Conservation (phyloP, 805 yeast species). For the Wickerhamiella allomyrinae region DNA sequence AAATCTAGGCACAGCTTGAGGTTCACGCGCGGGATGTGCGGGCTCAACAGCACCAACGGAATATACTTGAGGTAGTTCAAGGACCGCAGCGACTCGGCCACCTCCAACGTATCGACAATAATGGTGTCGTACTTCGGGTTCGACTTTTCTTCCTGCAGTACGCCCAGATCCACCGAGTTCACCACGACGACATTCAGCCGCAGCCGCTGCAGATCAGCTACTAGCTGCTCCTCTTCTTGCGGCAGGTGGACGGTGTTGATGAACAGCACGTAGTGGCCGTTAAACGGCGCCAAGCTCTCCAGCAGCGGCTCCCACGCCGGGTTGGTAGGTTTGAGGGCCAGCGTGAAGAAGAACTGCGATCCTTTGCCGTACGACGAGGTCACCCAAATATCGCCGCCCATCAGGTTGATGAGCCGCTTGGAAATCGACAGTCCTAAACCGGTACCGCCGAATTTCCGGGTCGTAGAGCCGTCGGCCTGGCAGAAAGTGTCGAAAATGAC, state of each 20-base stretch:
- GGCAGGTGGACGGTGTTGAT: constrained; percentile 50
- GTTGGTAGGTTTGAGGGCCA: constrained; percentile 59
- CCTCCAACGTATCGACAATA: constrained; percentile 65
- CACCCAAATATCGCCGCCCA: constrained; percentile 94
- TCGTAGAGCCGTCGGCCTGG: constrained; percentile 88
- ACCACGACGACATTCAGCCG: constrained; percentile 52
- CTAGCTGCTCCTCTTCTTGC: constrained; percentile 37
- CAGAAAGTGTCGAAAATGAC: constrained; percentile 81
- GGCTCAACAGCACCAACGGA: constrained; percentile 68
- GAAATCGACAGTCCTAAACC: constrained; percentile 83
- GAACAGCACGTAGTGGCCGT: constrained; percentile 53
- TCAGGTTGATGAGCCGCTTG: constrained; percentile 68
- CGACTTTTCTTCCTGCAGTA: constrained; percentile 27
- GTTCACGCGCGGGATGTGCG: constrained; percentile 59
- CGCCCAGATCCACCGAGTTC: constrained; percentile 24
- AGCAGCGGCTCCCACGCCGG: constrained; percentile 47
- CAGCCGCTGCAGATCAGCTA: constrained; percentile 36
- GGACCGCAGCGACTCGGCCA: constrained; percentile 52
- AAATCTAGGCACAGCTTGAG: constrained; percentile 72
- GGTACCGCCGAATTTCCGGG: constrained; percentile 86
- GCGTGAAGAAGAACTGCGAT: constrained; percentile 69
- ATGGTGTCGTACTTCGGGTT: constrained; percentile 57
- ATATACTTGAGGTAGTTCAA: constrained; percentile 70
- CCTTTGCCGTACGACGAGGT: constrained; percentile 68
- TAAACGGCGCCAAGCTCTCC: constrained; percentile 59